phyloP scores from a whole-genome alignment of 345 rosid species.

The Carallia brachiata region DNA sequence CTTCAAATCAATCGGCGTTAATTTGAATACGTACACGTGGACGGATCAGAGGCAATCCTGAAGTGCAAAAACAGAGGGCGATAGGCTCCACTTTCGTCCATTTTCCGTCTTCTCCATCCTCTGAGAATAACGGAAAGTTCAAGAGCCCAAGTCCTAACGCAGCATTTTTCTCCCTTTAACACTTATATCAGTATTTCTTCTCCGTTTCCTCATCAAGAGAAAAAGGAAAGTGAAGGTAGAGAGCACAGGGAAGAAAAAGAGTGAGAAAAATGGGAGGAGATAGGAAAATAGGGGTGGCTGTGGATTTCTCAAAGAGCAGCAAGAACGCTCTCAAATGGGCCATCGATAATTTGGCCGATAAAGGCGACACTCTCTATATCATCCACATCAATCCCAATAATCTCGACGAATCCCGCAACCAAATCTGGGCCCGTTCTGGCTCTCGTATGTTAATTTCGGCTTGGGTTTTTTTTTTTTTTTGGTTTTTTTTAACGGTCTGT shows the following conservation, averaged over 20 bases:
- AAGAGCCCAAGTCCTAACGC: background rate
- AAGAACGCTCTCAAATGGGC: slow-evolving; percentile 90
- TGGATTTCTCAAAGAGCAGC: slow-evolving; percentile 97
- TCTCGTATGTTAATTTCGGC: slow-evolving; percentile 50
- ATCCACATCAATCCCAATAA: slow-evolving; percentile 57
- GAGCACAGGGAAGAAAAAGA: background rate
- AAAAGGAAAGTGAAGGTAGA: background rate
- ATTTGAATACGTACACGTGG: background rate
- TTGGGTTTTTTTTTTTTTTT: background rate
- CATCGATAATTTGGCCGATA: slow-evolving; percentile 65
- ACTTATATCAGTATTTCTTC: background rate
- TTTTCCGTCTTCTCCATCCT: too few species aligned
- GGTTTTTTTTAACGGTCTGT: slow-evolving; percentile 7
- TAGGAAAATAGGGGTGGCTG: slow-evolving; percentile 70
- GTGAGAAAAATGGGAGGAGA: slow-evolving; percentile 53
- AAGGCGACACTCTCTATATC: slow-evolving; percentile 67
- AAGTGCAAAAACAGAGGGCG: too few species aligned
- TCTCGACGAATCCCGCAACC: slow-evolving; percentile 45
- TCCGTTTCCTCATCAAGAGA: background rate
- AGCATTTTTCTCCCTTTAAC: background rate
- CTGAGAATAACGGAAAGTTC: background rate
- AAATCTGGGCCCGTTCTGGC: slow-evolving; percentile 65
- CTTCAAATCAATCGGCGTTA: too few species aligned
- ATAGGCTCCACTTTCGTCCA: too few species aligned
- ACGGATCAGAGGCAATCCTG: slow-evolving; percentile 8